Percentiles rank a stretch among this genome's conserved stretches.
Evolutionary conservation across 208 protist species (phyloP).

Genomic region (Trypanosoma congolense): DNA sequence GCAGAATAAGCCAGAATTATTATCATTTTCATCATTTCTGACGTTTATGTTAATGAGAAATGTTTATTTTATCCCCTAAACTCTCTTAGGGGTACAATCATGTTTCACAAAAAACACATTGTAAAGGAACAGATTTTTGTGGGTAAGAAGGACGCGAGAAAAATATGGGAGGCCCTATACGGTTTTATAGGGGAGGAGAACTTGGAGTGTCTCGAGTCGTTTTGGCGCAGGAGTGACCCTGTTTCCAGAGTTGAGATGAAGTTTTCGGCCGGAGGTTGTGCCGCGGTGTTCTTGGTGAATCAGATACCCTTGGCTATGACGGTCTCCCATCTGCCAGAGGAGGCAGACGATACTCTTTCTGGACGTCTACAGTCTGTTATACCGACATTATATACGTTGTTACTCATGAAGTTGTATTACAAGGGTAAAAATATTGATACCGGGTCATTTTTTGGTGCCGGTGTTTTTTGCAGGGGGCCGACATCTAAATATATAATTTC

Average conservation of each 20-base stretch:
- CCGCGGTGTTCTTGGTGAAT: constrained; percentile 45
- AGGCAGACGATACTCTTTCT: constrained; percentile 23
- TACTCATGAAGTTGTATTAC: constrained; percentile 24
- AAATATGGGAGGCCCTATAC: constrained; percentile 33
- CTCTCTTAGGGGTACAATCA: constrained; percentile 12
- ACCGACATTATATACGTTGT: constrained; percentile 68
- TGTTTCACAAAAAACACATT: constrained; percentile 67
- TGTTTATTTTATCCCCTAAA: constrained; percentile 14
- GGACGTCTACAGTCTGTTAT: constrained; percentile 15
- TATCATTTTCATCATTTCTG: no score
- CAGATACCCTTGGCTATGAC: constrained; percentile 51
- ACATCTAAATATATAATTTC: constrained; percentile 63
- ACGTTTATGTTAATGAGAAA: not conserved
- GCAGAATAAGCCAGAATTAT: no score
- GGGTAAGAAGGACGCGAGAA: constrained; percentile 48
- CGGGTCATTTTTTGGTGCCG: constrained; percentile 12
- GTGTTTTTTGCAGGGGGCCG: constrained; percentile 39
- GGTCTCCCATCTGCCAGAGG: constrained; percentile 28
- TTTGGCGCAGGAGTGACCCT: constrained; percentile 50
- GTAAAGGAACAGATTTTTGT: constrained; percentile 39
- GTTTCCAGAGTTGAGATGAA: constrained; percentile 35
- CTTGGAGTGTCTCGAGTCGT: constrained; percentile 29
- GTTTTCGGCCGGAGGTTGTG: constrained; percentile 34
- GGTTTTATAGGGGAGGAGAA: constrained; percentile 36
- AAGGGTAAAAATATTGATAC: constrained; percentile 14